Percentiles rank a stretch among this genome's conserved stretches.
These are phyloP conservation scores for Fomitopsis betulina DNA, from an alignment of 1,284 basidiomycete species.

Conservation along the genomic window DNA sequence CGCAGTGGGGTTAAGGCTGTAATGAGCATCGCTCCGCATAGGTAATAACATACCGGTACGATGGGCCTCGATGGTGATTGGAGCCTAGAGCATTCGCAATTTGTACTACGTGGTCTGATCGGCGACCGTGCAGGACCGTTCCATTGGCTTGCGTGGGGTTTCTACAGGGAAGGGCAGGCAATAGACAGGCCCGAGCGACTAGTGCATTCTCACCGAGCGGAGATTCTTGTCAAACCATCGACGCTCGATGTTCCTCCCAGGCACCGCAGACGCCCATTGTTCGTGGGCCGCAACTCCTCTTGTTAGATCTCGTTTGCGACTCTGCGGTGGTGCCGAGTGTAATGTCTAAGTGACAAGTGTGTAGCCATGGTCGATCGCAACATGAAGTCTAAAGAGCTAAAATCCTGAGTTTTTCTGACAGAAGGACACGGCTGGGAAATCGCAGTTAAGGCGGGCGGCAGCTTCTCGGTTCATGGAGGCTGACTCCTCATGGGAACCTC, in stretches of 20 bases:
- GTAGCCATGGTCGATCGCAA: not conserved
- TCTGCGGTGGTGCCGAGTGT: not conserved
- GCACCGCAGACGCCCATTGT: not conserved
- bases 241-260: not conserved
- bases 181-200: not conserved
- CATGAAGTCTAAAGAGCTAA: not conserved
- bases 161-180: not conserved
- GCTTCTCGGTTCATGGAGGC: not conserved
- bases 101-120: not conserved
- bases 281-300: not conserved
- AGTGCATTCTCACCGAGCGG: not conserved
- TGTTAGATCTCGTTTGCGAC: not conserved
- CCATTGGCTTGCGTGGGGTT: not conserved
- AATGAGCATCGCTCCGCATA: not conserved
- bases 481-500: not conserved
- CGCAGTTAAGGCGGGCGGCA: not conserved
- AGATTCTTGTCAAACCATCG: not conserved
- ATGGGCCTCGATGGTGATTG: not conserved
- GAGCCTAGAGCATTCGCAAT: not conserved
- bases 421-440: not conserved
- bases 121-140: not conserved
- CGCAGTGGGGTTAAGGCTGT: not conserved
- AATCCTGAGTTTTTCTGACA: not conserved
- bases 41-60: not conserved
- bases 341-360: not conserved